Evolutionary conservation across 78 protist genomes (phyloP).

Genomic region (Monocercomonoides exilis): DNA sequence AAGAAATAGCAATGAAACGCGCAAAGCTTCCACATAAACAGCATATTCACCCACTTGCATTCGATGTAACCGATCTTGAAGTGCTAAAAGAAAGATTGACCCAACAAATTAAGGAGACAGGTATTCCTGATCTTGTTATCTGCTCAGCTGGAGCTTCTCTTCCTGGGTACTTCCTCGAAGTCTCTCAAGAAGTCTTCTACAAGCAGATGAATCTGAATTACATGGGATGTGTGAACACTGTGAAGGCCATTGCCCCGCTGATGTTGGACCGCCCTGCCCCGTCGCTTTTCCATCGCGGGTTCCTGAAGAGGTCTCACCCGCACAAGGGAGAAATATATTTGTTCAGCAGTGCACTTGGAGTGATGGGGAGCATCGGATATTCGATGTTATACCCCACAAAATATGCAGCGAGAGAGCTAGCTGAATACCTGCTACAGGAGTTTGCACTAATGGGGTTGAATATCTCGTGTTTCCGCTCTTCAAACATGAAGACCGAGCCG

Average conservation of each 20-base stretch:
- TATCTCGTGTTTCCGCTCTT: background rate
- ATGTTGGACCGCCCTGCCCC: background rate
- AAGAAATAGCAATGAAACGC: background rate
- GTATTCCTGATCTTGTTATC: background rate
- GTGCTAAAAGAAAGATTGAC: background rate
- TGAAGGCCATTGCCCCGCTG: background rate
- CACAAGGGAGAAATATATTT: background rate
- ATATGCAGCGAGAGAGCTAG: background rate
- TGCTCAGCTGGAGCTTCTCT: background rate
- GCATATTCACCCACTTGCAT: background rate
- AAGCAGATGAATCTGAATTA: slow-evolving; percentile 3
- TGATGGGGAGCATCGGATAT: slow-evolving; percentile 1
- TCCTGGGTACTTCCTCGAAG: slow-evolving; percentile 1
- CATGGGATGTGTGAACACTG: background rate
- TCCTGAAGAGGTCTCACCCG: background rate
- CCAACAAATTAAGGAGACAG: background rate
- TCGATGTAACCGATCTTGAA: background rate
- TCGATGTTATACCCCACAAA: slow-evolving; percentile 1
- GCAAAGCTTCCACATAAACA: background rate
- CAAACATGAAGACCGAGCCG: slow-evolving; percentile 10
- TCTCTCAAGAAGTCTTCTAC: background rate
- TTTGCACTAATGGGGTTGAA: background rate
- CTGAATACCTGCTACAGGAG: background rate
- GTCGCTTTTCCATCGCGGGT: background rate
- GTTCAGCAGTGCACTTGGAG: background rate